These are phyloP conservation scores for Fusarium verrucosum DNA, from an alignment of 2,329 filamentous ascomycete genomes.

Conservation along the genomic window DNA sequence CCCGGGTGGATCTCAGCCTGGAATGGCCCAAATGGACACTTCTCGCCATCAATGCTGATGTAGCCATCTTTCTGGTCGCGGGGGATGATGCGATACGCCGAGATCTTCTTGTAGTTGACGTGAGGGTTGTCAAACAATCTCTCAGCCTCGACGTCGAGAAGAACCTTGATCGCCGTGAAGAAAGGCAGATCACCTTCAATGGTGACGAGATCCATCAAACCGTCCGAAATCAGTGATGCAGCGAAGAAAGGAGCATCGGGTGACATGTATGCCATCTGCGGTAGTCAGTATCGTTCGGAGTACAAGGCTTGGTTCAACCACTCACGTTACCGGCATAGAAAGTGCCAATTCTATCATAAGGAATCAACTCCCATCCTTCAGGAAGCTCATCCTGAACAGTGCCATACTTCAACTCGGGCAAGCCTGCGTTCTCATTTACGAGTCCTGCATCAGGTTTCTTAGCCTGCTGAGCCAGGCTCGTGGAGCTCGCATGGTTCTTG, in stretches of 20 bases:
- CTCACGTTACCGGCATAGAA: constrained; percentile 91
- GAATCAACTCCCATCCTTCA: constrained; percentile 76
- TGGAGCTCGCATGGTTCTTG: constrained; percentile 56
- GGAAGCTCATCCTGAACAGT: constrained; percentile 81
- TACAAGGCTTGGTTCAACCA: constrained; percentile 10
- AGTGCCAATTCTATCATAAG: constrained; percentile 82
- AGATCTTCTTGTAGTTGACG: constrained; percentile 84
- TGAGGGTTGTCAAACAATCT: constrained; percentile 82
- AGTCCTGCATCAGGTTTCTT: constrained; percentile 43
- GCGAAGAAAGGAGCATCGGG: constrained; percentile 88
- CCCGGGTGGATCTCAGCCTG: constrained; percentile 89
- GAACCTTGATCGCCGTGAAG: constrained; percentile 71
- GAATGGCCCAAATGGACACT: constrained; percentile 85
- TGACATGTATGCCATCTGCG: constrained; percentile 88
- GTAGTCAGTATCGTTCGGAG: constrained; percentile 16
- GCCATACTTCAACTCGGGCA: constrained; percentile 82
- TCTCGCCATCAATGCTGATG: constrained; percentile 94
- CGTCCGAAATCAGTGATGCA: constrained; percentile 82
- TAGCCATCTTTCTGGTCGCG: constrained; percentile 76
- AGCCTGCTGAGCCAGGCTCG: constrained; percentile 34
- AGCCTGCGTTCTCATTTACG: constrained; percentile 54
- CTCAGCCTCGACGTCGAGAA: constrained; percentile 76
- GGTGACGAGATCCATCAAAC: constrained; percentile 83
- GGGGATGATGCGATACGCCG: constrained; percentile 87
- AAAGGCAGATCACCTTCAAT: constrained; percentile 80